Evolutionary conservation across 2,329 filamentous ascomycete genomes (phyloP).

Genomic region (Emmonsiellopsis sp.): DNA sequence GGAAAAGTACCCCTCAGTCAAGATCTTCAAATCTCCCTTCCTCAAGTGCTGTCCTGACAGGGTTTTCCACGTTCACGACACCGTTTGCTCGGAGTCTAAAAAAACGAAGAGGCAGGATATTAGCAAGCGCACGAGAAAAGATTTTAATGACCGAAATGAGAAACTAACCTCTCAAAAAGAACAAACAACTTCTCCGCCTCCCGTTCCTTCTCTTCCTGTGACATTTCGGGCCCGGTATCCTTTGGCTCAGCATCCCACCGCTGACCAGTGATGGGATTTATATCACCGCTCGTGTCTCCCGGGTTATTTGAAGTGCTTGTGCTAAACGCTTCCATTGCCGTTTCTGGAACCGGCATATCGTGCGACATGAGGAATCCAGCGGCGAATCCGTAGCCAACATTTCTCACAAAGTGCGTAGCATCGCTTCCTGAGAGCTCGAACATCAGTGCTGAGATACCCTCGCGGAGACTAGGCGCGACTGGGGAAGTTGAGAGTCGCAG

Average conservation of each 20-base stretch:
- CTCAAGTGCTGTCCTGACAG: conserved; percentile 59
- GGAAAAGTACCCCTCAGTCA: conserved; percentile 28
- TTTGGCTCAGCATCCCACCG: conserved; percentile 59
- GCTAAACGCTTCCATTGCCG: conserved; percentile 49
- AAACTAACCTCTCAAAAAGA: conserved; percentile 66
- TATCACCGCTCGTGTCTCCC: conserved; percentile 29
- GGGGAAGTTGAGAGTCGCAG: conserved; percentile 70
- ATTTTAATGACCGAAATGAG: neutral
- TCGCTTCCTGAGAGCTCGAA: conserved; percentile 83
- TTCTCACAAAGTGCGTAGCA: conserved; percentile 70
- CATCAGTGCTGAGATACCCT: conserved; percentile 66
- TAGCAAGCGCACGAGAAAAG: neutral
- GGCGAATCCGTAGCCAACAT: conserved; percentile 91
- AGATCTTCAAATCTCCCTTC: conserved; percentile 65
- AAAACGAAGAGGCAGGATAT: neutral
- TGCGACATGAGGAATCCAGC: conserved; percentile 82
- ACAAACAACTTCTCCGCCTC: conserved; percentile 88
- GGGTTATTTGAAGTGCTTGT: conserved; percentile 17
- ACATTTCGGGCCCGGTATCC: conserved; percentile 63
- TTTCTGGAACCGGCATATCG: conserved; percentile 67
- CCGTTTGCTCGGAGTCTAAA: conserved; percentile 61
- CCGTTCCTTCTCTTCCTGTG: conserved; percentile 78
- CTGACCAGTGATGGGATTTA: conserved; percentile 87
- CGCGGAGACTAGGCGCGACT: conserved; percentile 60
- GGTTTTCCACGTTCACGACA: conserved; percentile 69